Evolutionary conservation across 805 yeast genomes (phyloP).

Genomic region (Clavispora vitiphila): DNA sequence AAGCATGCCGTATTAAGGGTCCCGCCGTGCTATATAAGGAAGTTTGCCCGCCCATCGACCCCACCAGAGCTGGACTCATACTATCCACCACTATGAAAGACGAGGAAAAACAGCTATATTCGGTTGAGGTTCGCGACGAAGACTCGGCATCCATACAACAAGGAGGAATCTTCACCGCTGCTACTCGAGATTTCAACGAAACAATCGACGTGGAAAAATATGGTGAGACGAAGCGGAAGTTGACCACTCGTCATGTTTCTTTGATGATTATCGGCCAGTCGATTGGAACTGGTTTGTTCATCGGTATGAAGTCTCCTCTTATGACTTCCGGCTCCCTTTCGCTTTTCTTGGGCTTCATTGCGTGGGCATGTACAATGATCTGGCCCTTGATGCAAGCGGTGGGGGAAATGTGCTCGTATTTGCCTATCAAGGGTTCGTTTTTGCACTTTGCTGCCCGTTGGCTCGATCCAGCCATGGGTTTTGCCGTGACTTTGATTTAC

Average conservation of each 20-base stretch:
- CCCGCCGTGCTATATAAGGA: too few species aligned
- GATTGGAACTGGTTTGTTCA: slow-evolving; percentile 33
- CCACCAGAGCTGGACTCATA: not conserved
- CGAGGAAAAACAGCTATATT: not conserved
- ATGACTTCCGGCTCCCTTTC: slow-evolving; percentile 30
- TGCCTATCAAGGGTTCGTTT: slow-evolving; percentile 34
- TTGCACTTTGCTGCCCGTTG: slow-evolving; percentile 31
- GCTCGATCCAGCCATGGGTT: slow-evolving; percentile 34
- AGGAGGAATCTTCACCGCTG: slow-evolving; percentile 5
- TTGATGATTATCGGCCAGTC: slow-evolving; percentile 32
- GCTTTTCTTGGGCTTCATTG: slow-evolving; percentile 27
- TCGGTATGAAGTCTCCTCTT: slow-evolving; percentile 28
- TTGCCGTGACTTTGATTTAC: slow-evolving; percentile 29
- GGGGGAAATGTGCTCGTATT: slow-evolving; percentile 34
- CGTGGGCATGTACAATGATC: slow-evolving; percentile 26
- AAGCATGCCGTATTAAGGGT: too few species aligned
- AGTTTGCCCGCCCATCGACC: too few species aligned
- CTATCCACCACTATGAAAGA: not conserved
- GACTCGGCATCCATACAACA: slow-evolving; percentile 3
- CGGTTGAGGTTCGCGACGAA: not conserved
- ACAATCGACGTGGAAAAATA: slow-evolving; percentile 22
- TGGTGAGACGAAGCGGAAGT: slow-evolving; percentile 26
- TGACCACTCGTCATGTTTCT: slow-evolving; percentile 28
- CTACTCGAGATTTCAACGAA: slow-evolving; percentile 23
- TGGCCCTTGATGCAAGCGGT: slow-evolving; percentile 35